Percentiles rank a stretch among this genome's conserved stretches.
These are phyloP conservation scores for Thraustochytrium sp. DNA, from an alignment of 352 stramenopile genomes.

Conservation along the genomic window DNA sequence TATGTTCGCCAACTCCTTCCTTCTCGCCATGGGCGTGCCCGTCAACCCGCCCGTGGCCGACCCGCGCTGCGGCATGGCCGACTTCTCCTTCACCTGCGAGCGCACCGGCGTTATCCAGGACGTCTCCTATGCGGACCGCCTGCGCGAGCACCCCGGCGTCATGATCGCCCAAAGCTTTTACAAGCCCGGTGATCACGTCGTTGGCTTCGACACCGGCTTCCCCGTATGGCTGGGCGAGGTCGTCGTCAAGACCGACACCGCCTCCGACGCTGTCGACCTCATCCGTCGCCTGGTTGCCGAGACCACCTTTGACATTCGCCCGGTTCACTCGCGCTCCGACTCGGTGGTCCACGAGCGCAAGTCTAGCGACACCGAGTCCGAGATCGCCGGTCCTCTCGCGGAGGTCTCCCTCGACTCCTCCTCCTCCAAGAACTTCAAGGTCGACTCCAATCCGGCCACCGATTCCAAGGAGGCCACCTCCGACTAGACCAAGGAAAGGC, in stretches of 20 bases:
- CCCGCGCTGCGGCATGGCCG: not conserved
- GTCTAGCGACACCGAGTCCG: too few species aligned
- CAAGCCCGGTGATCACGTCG: conserved; percentile 26
- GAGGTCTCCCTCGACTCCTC: too few species aligned
- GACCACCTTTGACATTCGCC: conserved; percentile 1
- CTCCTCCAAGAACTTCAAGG: too few species aligned
- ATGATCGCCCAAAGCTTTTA: not conserved
- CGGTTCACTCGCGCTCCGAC: not conserved
- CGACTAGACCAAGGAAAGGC: too few species aligned
- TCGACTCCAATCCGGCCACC: too few species aligned
- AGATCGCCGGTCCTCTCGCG: too few species aligned
- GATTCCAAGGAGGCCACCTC: too few species aligned
- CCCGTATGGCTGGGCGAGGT: conserved; percentile 28
- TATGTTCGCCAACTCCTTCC: conserved; percentile 38
- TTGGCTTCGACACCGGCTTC: conserved; percentile 8
- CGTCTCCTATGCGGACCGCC: not conserved
- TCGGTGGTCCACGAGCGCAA: not conserved
- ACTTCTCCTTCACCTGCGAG: conserved; percentile 12
- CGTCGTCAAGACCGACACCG: not conserved
- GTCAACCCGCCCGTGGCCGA: not conserved
- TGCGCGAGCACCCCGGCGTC: not conserved
- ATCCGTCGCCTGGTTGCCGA: not conserved
- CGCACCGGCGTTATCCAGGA: not conserved
- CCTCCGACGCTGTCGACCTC: not conserved
- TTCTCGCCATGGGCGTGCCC: not conserved